Base-by-base conservation (phyloP, 148 eudicot species). In the Fagopyrum homotropicum region DNA sequence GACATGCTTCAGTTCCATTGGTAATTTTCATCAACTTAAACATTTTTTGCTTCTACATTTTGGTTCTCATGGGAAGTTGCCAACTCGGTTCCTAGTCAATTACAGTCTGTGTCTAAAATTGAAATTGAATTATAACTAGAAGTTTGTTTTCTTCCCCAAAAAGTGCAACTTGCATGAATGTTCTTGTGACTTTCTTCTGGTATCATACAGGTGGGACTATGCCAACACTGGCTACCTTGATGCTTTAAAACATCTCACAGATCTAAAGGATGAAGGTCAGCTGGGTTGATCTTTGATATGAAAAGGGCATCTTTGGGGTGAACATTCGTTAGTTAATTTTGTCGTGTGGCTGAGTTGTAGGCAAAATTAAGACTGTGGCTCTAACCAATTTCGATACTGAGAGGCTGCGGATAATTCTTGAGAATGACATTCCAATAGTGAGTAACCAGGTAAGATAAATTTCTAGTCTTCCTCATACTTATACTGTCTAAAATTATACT, bases 1-100 rank as follows among this genome's bases (percentile, higher is more conserved):
- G 99, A 95, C 87, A 95, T 95, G 97, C 99, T 95, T 86, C 97
- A 92, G 73, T 95, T 95, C 79, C 97, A 95, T 73, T 95, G 97
- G 99, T 95, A 90, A 35, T 35, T 35, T 35, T 35, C 40, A 35
- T 35, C 40, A 35, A 35, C 40, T 35, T 35, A 35, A 7, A 1
- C 46, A 66, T 66, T 40, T 45, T 77, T 63, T 59, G 15, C 78
- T 35, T 78, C 63, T 45, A 22, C 22, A 57, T 17, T 63, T 75
- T 47, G 47, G 19, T 43, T 55, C 10, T 73, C 26, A 29, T 73
- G 63, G 71, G 15, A 35, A 66, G 45, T 40, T 40, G 71, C 16
- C 12, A 66, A 66, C 71, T 66, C 45, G 16, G 46, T 15, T 66
- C 11, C 43, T 12, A 40, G 71, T 66, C 46, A 15, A 40, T 66